phyloP scores from a whole-genome alignment of 257 asterid genomes.

The Nicotiana noctiflora region DNA sequence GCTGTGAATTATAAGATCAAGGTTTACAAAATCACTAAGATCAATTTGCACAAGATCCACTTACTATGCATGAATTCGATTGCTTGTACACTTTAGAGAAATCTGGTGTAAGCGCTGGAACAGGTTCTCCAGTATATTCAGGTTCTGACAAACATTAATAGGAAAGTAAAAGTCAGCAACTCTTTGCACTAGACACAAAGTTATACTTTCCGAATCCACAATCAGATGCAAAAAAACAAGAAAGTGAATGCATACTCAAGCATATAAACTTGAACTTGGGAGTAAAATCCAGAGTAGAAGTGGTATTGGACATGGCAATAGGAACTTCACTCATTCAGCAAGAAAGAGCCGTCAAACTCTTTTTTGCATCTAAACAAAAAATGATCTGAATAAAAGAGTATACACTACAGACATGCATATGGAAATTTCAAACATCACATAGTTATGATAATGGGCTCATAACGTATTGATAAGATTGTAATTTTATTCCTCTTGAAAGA shows the following conservation, averaged over 20 bases:
- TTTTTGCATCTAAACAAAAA: background rate
- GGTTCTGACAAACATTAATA: slow-evolving; percentile 34
- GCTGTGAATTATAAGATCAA: background rate
- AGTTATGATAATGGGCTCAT: background rate
- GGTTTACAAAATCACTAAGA: background rate
- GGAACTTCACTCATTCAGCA: background rate
- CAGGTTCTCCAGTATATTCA: slow-evolving; percentile 39
- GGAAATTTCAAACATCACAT: background rate
- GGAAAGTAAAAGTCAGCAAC: slow-evolving; percentile 12
- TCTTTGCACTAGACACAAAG: background rate
- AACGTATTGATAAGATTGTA: background rate
- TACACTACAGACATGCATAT: background rate
- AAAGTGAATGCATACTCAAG: background rate
- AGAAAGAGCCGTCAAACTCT: background rate
- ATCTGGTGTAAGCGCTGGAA: slow-evolving; percentile 39
- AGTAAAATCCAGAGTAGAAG: background rate
- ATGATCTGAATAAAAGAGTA: background rate
- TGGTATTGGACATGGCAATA: background rate
- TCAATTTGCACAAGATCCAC: slow-evolving; percentile 13
- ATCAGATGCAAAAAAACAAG: background rate
- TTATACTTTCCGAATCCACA: background rate
- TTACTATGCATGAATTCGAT: slow-evolving; percentile 30
- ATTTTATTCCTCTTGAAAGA: background rate
- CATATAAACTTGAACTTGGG: background rate
- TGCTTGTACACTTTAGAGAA: slow-evolving; percentile 31